Conservation (phyloP, 495 filamentous ascomycete genomes). For the Astrothelium macrocarpum region DNA sequence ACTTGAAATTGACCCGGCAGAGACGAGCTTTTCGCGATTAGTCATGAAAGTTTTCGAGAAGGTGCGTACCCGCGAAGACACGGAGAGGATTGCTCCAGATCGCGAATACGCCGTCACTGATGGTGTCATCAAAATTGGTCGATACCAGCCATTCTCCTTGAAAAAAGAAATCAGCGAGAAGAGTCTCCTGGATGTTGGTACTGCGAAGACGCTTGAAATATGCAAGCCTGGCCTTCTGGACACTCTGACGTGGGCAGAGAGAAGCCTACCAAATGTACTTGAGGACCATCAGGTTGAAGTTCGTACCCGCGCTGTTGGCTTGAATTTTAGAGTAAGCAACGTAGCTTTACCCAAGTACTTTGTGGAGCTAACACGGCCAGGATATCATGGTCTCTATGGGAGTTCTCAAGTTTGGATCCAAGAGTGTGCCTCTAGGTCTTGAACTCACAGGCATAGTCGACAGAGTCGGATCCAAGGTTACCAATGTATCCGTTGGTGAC, state of each 20-base stretch:
- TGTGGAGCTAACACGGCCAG: neutral
- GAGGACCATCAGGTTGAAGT: constrained; percentile 6
- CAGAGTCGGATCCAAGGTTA: constrained; percentile 29
- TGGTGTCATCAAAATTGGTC: constrained; percentile 21
- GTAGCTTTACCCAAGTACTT: neutral
- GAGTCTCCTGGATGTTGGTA: constrained; percentile 1
- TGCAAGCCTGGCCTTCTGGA: constrained; percentile 22
- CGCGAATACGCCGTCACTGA: constrained; percentile 30
- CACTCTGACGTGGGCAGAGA: constrained; percentile 23
- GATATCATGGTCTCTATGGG: constrained; percentile 8
- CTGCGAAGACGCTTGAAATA: constrained; percentile 15
- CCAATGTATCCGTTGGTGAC: constrained; percentile 37
- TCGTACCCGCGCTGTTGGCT: neutral
- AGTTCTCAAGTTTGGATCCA: neutral
- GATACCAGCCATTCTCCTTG: constrained; percentile 25
- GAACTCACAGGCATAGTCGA: constrained; percentile 2
- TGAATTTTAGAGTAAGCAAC: constrained; percentile 32
- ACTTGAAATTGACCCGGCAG: constrained; percentile 32
- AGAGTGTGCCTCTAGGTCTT: constrained; percentile 5
- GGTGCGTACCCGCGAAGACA: constrained; percentile 16
- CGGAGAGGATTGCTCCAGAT: constrained; percentile 21
- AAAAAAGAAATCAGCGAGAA: constrained; percentile 12
- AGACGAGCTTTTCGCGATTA: constrained; percentile 8
- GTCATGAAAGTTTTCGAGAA: constrained; percentile 22
- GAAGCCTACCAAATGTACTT: constrained; percentile 24